Evolutionary conservation across 371 early-diverging fungal genomes (phyloP).

Genomic region (Apophysomyces elegans): DNA sequence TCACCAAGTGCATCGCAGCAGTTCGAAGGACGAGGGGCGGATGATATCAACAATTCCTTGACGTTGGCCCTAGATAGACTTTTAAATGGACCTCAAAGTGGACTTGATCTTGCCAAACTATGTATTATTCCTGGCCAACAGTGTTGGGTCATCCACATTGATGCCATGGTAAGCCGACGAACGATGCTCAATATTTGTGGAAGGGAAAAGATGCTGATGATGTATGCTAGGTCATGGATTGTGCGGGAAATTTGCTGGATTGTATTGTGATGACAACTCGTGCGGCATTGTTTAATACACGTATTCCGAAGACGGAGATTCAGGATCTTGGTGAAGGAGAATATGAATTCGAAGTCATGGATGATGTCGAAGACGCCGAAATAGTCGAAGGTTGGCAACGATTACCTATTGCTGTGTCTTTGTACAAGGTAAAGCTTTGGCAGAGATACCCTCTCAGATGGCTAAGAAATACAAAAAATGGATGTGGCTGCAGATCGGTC

Average conservation of each 20-base stretch:
- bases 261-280: constrained; percentile 82
- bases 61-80: constrained; percentile 81
- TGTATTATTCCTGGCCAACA: constrained; percentile 89
- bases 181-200: not conserved
- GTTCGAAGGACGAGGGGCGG: constrained; percentile 81
- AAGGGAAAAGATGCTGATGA: not conserved
- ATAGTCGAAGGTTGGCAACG: constrained; percentile 75
- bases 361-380: constrained; percentile 84
- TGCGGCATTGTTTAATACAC: constrained; percentile 85
- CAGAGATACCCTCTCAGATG: no score
- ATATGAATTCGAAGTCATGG: constrained; percentile 87
- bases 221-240: constrained; percentile 73
- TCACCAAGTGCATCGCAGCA: constrained; percentile 83
- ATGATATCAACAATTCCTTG: constrained; percentile 82
- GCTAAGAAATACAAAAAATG: not conserved
- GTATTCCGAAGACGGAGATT: constrained; percentile 81
- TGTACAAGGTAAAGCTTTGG: constrained; percentile 67
- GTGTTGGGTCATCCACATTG: constrained; percentile 92
- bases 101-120: constrained; percentile 81
- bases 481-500: constrained; percentile 64
- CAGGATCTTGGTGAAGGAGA: constrained; percentile 74
- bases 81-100: constrained; percentile 80
- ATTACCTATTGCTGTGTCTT: constrained; percentile 82
- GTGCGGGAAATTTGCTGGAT: constrained; percentile 88
- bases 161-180: constrained; percentile 72